Evolutionary conservation across 257 asterid species (phyloP).

Genomic region (Perilla frutescens): DNA sequence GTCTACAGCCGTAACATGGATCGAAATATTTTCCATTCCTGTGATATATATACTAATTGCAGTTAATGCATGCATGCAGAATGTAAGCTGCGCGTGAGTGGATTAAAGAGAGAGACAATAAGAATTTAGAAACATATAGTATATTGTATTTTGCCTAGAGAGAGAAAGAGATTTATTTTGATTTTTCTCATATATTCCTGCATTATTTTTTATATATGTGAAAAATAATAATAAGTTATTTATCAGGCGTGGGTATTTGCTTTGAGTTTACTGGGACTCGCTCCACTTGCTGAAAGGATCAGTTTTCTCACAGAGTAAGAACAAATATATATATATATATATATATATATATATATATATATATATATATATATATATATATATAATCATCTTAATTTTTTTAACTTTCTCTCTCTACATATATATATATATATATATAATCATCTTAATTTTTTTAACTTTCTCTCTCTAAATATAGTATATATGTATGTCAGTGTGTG

Average conservation of each 20-base stretch:
- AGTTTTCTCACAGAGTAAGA: conserved; percentile 89
- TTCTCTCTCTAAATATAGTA: not conserved
- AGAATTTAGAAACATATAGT: no score
- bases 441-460: not conserved
- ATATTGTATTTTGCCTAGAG: no score
- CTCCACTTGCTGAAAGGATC: conserved; percentile 87
- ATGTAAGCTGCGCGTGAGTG: not conserved
- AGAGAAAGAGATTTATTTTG: no score
- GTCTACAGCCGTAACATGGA: no score
- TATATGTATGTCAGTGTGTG: no score
- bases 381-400: not conserved
- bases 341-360: no score
- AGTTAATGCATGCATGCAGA: conserved; percentile 18
- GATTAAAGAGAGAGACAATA: no score
- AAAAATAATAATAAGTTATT: not conserved
- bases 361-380: no score
- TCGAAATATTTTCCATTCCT: no score
- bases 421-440: no score
- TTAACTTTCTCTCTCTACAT: not conserved
- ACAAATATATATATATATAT: not conserved
- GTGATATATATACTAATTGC: not conserved
- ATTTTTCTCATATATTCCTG: not conserved
- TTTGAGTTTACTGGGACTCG: conserved; percentile 78
- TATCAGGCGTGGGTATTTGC: conserved; percentile 82
- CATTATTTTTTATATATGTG: not conserved